Base-by-base conservation (phyloP, 2,329 filamentous ascomycete genomes). In the Aspergillus nomiae region DNA sequence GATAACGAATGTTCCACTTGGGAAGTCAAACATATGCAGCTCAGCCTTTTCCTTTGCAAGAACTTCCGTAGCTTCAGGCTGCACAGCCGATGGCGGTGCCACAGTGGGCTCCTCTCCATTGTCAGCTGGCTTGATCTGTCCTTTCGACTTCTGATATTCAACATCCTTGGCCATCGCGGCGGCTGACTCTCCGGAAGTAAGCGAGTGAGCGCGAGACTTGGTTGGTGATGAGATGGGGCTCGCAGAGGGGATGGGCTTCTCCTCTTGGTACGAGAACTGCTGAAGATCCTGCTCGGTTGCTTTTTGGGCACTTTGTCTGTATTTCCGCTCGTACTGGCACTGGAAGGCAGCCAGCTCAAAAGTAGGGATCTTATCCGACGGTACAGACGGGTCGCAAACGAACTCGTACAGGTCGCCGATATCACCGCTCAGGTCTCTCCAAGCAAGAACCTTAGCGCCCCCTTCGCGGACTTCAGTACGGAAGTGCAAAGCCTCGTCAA, bases 241-340 rank as follows among this genome's bases (percentile, higher is more conserved):
- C 7, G 87, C 87, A 65, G 83, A 81, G 2, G 87, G 87, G 26
- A 89, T 86, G 0, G 85, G 81, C 46, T 83, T 82, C 71, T 89
- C 86, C 72, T 85, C 80, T 56, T 83, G 82, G 74, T 97, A 98
- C 19, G 90, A 87, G 71, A 99, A 97, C 70, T 96, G 88, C 64
- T 87, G 80, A 5, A 98, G 85, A 67, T 99, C 92, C 65, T 88
- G 83, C 62, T 93, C 89, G 10, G 92, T 92, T 1, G 95, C 95
- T 56, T 89, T 90, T 53, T 92, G 89, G 70, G 92, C 87, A 45
- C 87, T 89, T 73, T 90, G 91, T 66, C 92, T 88, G 78, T 95
- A 96, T 78, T 97, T 98, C 73, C 94, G 88, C 82, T 99, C 95
- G 90, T 96, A 99, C 79, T 99, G 95, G 77, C 95, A 97, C 86